Base-by-base conservation (phyloP, 106 monocot genomes). In the Triglochin maritima region DNA sequence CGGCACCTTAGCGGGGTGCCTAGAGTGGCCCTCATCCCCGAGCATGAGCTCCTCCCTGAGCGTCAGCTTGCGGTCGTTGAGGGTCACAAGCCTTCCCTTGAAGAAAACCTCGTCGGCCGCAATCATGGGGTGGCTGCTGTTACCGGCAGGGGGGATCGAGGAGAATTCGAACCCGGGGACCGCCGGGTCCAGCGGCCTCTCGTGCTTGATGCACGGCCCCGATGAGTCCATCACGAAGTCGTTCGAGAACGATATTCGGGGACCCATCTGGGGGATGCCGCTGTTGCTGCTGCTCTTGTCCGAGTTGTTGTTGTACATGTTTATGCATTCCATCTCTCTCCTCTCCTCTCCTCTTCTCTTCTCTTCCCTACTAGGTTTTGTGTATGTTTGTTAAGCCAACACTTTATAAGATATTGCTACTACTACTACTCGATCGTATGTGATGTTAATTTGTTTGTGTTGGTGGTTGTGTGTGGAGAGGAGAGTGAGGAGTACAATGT, bases 41-140 rank as follows among this genome's bases (percentile, higher is more conserved):
- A 17, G 8, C 44, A 12, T 9, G 7, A 72, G 16, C 71, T 72
- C 71, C 3, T 72, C 71, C 29, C 71, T 49, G 12, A 72, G 71
- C 9, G 71, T 72, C 71, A 63, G 44, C 60, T 62, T 61, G 13
- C 13, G 3, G 5, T 44, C 42, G 43, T 61, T 62, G 44, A 62
- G 16, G 43, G 71, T 61, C 8, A 72, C 14, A 2, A 72, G 17
- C 71, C 71, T 72, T 47, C 71, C 71, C 41, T 72, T 63, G 71
- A 63, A 72, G 53, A 72, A 62, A 7, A 72, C 58, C 71, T 72
- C 71, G 41, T 72, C 71, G 2, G 71, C 61, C 7, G 71, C 50
- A 9, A 63, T 63, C 71, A 72, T 72, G 71, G 43, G 14, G 60
- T 60, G 56, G 57, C 17, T 49, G 29, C 44, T 12, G 11, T 47